A percentile compares a stretch with the other conserved stretches of the same genome.
Evolutionary conservation across 331 rosid species (phyloP).

Genomic region (Malus hybrid): DNA sequence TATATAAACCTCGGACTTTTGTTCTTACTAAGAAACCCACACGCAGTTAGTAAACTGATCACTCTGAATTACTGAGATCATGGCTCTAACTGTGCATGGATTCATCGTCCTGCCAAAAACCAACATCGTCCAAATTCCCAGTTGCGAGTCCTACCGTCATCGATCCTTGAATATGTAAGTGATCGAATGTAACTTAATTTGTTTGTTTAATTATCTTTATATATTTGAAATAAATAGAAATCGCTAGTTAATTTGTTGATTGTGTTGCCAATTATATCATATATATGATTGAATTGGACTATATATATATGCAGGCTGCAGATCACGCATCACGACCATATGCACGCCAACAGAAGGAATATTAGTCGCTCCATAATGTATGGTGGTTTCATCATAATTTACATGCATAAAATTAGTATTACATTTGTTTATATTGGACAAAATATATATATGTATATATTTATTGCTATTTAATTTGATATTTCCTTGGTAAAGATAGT

Average conservation of each 20-base stretch:
- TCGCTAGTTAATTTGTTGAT: neutral
- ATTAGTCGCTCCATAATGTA: neutral
- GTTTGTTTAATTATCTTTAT: neutral
- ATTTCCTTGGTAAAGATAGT: no score
- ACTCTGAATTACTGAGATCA: neutral
- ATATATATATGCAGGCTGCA: neutral
- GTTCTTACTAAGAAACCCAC: neutral
- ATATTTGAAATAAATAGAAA: neutral
- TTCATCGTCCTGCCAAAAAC: neutral
- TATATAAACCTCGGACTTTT: neutral
- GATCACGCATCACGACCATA: neutral
- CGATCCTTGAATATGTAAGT: neutral
- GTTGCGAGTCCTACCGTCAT: neutral
- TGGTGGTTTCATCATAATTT: neutral
- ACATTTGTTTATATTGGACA: neutral
- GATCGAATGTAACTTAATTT: neutral
- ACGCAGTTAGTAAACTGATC: neutral
- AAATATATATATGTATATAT: neutral
- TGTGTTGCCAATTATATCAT: neutral
- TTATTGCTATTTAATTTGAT: neutral
- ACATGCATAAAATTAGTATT: neutral
- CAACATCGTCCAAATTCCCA: neutral
- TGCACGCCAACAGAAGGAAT: neutral
- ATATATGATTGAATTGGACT: neutral
- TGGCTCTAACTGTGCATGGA: slow-evolving; percentile 3